These are phyloP conservation scores for Erythrophleum fordii DNA, from an alignment of 306 rosid species.

Conservation along the genomic window DNA sequence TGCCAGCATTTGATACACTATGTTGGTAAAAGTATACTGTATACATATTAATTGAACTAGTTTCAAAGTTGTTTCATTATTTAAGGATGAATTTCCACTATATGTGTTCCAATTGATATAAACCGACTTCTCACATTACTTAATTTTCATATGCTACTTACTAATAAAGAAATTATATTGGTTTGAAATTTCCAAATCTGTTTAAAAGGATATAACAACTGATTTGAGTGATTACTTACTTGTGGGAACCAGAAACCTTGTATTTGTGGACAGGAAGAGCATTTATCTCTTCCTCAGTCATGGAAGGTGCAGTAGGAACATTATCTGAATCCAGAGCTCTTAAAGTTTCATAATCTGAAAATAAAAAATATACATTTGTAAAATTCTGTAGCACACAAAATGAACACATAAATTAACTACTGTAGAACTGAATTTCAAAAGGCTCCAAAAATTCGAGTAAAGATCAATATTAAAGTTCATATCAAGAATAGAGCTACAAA, in stretches of 20 bases:
- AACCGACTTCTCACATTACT: background rate
- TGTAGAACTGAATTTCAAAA: conserved; percentile 25
- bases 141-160: background rate
- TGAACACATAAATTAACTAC: conserved; percentile 20
- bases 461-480: background rate
- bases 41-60: background rate
- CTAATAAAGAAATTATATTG: background rate
- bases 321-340: conserved; percentile 83
- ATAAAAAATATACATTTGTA: background rate
- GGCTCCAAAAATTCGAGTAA: background rate
- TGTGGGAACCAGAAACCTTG: conserved; percentile 58
- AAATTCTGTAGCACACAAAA: background rate
- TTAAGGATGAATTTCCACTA: background rate
- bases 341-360: conserved; percentile 81
- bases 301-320: conserved; percentile 64
- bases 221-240: conserved; percentile 49
- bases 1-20: background rate
- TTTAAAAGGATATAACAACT: conserved; percentile 2
- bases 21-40: background rate
- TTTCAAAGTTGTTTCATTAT: background rate
- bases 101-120: background rate
- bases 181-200: conserved; percentile 13
- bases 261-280: conserved; percentile 82
- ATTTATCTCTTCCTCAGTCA: conserved; percentile 85
- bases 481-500: conserved; percentile 27